Evolutionary conservation across 805 yeast species (phyloP).

Genomic region (Yueomyces sp.): DNA sequence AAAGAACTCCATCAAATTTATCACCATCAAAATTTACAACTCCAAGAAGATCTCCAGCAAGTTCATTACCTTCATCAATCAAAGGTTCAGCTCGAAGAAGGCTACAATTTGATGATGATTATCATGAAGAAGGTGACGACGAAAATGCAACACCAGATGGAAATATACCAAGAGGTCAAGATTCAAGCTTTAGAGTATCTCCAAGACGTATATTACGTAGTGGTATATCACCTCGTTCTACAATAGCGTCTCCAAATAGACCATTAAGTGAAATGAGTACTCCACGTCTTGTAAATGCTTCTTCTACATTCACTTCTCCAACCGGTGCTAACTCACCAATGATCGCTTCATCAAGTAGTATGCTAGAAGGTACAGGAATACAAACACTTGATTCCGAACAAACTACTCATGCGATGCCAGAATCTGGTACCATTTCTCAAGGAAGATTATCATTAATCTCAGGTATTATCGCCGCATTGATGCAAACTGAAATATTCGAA

Average conservation of each 20-base stretch:
- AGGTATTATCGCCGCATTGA: constrained; percentile 32
- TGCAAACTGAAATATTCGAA: constrained; percentile 31
- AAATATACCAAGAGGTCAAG: constrained; percentile 3
- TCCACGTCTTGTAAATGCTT: constrained; percentile 9
- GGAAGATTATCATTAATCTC: constrained; percentile 36
- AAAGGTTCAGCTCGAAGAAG: constrained; percentile 9
- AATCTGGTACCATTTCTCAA: constrained; percentile 31
- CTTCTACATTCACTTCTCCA: constrained; percentile 3
- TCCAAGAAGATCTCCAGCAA: constrained; percentile 4
- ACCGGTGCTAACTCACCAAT: constrained; percentile 1
- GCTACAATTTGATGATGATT: constrained; percentile 19
- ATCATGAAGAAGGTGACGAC: constrained; percentile 19
- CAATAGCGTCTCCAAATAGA: constrained; percentile 2
- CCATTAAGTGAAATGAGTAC: constrained; percentile 16
- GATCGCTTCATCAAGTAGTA: neutral
- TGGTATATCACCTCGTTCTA: constrained; percentile 1
- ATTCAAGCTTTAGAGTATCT: constrained; percentile 20
- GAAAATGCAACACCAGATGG: constrained; percentile 10
- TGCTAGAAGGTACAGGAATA: neutral
- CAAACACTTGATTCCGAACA: neutral
- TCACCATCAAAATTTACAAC: constrained; percentile 9
- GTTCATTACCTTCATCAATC: neutral
- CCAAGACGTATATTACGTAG: constrained; percentile 14
- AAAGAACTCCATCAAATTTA: constrained; percentile 3
- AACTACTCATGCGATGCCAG: neutral